These are phyloP conservation scores for Botrytis sinoallii DNA, from an alignment of 2,329 filamentous ascomycete genomes.

Conservation along the genomic window DNA sequence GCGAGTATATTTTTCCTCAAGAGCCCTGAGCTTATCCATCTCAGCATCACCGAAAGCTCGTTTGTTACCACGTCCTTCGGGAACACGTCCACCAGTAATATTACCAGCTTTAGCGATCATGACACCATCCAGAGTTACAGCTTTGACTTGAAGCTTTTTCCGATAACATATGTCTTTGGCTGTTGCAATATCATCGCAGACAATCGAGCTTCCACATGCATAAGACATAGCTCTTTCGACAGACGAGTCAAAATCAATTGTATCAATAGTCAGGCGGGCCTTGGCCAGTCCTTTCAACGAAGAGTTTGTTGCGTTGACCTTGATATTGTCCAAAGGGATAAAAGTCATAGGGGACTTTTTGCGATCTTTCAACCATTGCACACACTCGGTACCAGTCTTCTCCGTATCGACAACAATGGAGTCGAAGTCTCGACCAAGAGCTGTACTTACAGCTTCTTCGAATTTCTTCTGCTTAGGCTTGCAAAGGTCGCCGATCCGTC, in stretches of 20 bases:
- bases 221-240: constrained; percentile 92
- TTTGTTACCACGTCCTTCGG: constrained; percentile 68
- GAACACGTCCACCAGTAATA: constrained; percentile 91
- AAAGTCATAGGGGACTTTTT: constrained; percentile 86
- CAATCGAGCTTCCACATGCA: constrained; percentile 90
- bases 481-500: constrained; percentile 86
- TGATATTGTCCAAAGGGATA: constrained; percentile 94
- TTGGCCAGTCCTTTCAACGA: constrained; percentile 86
- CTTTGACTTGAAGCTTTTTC: constrained; percentile 80
- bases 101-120: constrained; percentile 95
- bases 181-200: constrained; percentile 82
- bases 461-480: constrained; percentile 97
- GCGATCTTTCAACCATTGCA: constrained; percentile 90
- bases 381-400: constrained; percentile 90
- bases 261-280: constrained; percentile 88
- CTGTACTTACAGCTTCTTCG: constrained; percentile 87
- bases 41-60: constrained; percentile 88
- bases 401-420: constrained; percentile 93
- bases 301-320: constrained; percentile 85
- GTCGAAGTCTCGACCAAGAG: constrained; percentile 89
- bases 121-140: constrained; percentile 90
- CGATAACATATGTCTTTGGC: constrained; percentile 89
- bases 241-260: constrained; percentile 86
- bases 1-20: constrained; percentile 70
- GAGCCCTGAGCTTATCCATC: constrained; percentile 76